Conservation (phyloP, 768 basidiomycete genomes). For the Podaxis mareebaensis region DNA sequence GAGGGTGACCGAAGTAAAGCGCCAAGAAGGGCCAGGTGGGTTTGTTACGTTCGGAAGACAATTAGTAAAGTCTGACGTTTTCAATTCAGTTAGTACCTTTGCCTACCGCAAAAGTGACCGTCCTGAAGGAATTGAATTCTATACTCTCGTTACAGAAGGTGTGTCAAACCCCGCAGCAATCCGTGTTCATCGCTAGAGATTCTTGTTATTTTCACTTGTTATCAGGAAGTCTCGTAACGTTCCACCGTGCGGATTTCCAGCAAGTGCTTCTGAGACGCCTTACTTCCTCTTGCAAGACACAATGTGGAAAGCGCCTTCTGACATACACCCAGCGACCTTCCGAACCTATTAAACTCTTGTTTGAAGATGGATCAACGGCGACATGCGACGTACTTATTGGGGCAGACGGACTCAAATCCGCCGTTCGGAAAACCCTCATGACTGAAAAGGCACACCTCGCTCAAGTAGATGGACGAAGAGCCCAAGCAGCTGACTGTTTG, state of each 20-base stretch:
- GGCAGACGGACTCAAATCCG: conserved; percentile 69
- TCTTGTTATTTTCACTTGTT: conserved; percentile 16
- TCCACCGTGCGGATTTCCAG: conserved; percentile 74
- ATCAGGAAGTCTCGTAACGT: conserved; percentile 48
- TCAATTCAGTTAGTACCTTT: conserved; percentile 46
- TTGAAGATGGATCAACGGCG: conserved; percentile 61
- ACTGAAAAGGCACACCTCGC: conserved; percentile 36
- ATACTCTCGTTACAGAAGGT: conserved; percentile 60
- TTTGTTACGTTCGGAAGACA: background rate
- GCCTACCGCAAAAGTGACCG: conserved; percentile 65
- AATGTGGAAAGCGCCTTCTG: conserved; percentile 59
- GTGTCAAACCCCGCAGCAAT: conserved; percentile 16
- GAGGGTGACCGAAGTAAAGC: conserved; percentile 36
- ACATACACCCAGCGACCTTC: conserved; percentile 49
- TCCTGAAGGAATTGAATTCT: conserved; percentile 51
- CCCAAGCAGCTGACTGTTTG: conserved; percentile 41
- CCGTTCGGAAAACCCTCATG: conserved; percentile 43
- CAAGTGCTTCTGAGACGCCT: conserved; percentile 52
- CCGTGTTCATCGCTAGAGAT: conserved; percentile 1
- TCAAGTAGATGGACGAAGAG: conserved; percentile 32
- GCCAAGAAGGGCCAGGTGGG: conserved; percentile 42
- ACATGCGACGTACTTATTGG: conserved; percentile 69
- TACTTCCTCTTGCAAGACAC: conserved; percentile 43
- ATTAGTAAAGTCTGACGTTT: background rate
- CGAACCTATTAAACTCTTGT: conserved; percentile 48